These are phyloP conservation scores for Besnoitia besnoiti DNA, from an alignment of 169 alveolate species.

Conservation along the genomic window DNA sequence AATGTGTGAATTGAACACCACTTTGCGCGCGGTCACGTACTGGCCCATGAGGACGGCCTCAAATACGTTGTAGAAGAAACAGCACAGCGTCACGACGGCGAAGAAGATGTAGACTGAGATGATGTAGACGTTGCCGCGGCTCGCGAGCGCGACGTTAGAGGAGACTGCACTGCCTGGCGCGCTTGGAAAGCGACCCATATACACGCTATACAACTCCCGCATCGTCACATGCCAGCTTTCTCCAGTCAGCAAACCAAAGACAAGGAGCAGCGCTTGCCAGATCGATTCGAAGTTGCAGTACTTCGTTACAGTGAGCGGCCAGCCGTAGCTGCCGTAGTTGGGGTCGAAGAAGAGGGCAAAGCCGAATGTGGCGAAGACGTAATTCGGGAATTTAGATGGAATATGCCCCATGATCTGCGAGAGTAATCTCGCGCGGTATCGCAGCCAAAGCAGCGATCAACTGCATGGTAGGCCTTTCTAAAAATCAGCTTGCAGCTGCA, in stretches of 20 bases:
- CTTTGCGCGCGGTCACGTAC: constrained; percentile 39
- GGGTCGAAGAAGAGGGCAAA: constrained; percentile 56
- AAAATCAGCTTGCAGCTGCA: neutral
- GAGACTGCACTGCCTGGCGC: neutral
- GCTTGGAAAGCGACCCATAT: constrained; percentile 12
- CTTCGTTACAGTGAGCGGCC: constrained; percentile 27
- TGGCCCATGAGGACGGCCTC: constrained; percentile 65
- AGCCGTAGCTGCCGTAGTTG: constrained; percentile 16
- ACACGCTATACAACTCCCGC: constrained; percentile 45
- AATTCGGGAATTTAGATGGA: neutral
- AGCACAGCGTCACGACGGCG: constrained; percentile 27
- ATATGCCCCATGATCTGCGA: neutral
- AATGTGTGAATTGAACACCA: constrained; percentile 39
- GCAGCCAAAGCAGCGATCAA: neutral
- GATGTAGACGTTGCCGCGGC: constrained; percentile 29
- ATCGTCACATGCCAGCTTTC: constrained; percentile 62
- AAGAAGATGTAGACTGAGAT: constrained; percentile 50
- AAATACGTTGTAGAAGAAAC: constrained; percentile 53
- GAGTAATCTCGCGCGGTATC: neutral
- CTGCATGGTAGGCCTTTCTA: neutral
- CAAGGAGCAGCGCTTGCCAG: constrained; percentile 55
- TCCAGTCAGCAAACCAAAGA: constrained; percentile 51
- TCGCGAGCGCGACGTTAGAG: neutral
- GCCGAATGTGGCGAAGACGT: constrained; percentile 48
- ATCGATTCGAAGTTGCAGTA: constrained; percentile 47